Conservation (phyloP, 495 filamentous ascomycete species). For the Recurvomyces mirabilis region DNA sequence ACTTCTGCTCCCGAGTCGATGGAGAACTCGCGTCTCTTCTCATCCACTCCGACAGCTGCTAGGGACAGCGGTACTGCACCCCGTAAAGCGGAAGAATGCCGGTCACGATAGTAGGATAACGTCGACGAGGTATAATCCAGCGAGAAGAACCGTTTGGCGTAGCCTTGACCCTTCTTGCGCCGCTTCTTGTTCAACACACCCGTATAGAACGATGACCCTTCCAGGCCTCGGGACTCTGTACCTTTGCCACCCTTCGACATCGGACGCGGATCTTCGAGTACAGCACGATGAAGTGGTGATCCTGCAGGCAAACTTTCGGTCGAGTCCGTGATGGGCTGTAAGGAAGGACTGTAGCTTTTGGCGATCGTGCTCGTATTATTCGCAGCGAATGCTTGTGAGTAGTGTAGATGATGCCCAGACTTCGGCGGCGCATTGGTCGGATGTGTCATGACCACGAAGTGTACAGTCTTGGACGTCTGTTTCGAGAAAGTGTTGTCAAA, state of each 20-base stretch:
- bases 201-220: conserved; percentile 50
- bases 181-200: conserved; percentile 80
- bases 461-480: conserved; percentile 84
- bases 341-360: conserved; percentile 28
- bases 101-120: conserved; percentile 88
- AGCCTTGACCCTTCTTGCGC: conserved; percentile 85
- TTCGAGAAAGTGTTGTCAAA: conserved; percentile 99
- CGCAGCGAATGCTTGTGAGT: conserved; percentile 37
- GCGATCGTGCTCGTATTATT: conserved; percentile 41
- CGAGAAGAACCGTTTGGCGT: conserved; percentile 86
- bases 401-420: conserved; percentile 56
- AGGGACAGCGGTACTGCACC: conserved; percentile 86
- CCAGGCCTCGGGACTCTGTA: conserved; percentile 8
- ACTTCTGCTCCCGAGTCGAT: conserved; percentile 95
- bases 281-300: conserved; percentile 2
- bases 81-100: conserved; percentile 76
- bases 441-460: conserved; percentile 87
- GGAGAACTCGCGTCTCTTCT: conserved; percentile 77
- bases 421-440: conserved; percentile 75
- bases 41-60: conserved; percentile 81
- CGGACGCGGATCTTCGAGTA: conserved; percentile 22
- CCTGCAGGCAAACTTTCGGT: conserved; percentile 25
- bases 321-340: conserved; percentile 25
- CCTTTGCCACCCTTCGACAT: conserved; percentile 20
- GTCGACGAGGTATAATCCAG: conserved; percentile 85